These are phyloP conservation scores for Umbilicus rupestris DNA, from an alignment of 164 flowering plant species.

Conservation along the genomic window DNA sequence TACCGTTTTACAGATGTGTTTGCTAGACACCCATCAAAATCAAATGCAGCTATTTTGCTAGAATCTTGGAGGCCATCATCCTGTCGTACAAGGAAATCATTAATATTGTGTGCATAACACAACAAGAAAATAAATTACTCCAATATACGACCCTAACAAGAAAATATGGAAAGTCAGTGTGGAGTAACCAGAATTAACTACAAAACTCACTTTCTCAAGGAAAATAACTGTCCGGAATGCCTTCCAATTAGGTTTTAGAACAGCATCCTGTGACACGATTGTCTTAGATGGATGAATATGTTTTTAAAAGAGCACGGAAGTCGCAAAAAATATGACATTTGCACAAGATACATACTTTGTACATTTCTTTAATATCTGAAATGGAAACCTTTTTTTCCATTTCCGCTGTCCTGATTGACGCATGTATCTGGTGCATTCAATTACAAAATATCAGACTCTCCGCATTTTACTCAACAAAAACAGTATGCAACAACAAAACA, in stretches of 20 bases:
- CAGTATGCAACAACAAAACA: not conserved
- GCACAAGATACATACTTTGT: conserved; percentile 39
- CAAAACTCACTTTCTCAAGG: conserved; percentile 59
- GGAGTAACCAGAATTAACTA: not conserved
- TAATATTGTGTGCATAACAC: not conserved
- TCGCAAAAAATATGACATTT: not conserved
- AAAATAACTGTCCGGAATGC: conserved; percentile 87
- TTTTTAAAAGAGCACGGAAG: not conserved
- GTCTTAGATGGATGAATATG: conserved; percentile 10
- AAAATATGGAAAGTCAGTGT: not conserved
- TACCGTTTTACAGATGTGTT: conserved; percentile 76
- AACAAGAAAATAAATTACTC: not conserved
- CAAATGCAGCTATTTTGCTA: conserved; percentile 88
- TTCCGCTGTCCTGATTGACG: conserved; percentile 23
- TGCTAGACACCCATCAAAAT: conserved; percentile 96
- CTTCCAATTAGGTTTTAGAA: conserved; percentile 67
- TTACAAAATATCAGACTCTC: not conserved
- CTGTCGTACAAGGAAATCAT: conserved; percentile 21
- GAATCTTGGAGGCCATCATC: conserved; percentile 77
- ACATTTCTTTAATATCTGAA: conserved; percentile 46
- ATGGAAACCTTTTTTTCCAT: conserved; percentile 32
- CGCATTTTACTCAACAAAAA: not conserved
- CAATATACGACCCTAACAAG: not conserved
- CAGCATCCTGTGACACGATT: conserved; percentile 43
- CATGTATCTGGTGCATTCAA: conserved; percentile 23